Evolutionary conservation across 1,139 yeast species (phyloP).

Genomic region (Blastobotrys indianensis): DNA sequence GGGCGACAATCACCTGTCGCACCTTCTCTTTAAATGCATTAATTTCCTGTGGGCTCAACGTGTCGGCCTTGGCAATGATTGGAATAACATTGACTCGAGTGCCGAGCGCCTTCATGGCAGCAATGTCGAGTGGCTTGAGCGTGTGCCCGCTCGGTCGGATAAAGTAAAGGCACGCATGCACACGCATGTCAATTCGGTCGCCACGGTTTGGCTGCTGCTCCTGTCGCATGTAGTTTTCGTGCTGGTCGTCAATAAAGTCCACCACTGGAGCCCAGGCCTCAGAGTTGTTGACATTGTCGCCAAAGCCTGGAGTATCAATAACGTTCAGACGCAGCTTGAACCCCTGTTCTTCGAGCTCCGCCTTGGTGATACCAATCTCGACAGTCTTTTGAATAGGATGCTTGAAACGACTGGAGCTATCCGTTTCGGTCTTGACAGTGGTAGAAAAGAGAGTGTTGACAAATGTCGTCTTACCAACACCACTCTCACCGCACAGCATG

Average conservation of each 20-base stretch:
- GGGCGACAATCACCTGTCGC: slow-evolving; percentile 88
- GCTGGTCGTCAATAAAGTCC: slow-evolving; percentile 95
- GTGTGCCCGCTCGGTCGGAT: slow-evolving; percentile 96
- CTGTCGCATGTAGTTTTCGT: slow-evolving; percentile 89
- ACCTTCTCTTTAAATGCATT: slow-evolving; percentile 73
- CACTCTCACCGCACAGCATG: slow-evolving; percentile 96
- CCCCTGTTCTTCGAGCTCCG: slow-evolving; percentile 87
- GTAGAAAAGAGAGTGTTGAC: slow-evolving; percentile 75
- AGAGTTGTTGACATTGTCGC: slow-evolving; percentile 89
- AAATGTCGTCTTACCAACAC: slow-evolving; percentile 84
- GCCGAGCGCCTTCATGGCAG: slow-evolving; percentile 81
- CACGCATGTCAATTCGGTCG: slow-evolving; percentile 63
- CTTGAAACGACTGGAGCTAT: slow-evolving; percentile 61
- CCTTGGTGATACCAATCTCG: slow-evolving; percentile 84
- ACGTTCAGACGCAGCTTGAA: slow-evolving; percentile 80
- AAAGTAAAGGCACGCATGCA: slow-evolving; percentile 91
- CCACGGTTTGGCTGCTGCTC: slow-evolving; percentile 87
- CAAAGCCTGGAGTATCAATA: slow-evolving; percentile 97
- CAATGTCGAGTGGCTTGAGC: slow-evolving; percentile 89
- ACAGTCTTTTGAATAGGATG: slow-evolving; percentile 79
- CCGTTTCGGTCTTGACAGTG: slow-evolving; percentile 56
- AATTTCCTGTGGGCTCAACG: slow-evolving; percentile 78
- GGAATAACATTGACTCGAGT: slow-evolving; percentile 92
- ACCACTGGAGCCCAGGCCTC: slow-evolving; percentile 92
- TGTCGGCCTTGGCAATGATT: slow-evolving; percentile 91